Evolutionary conservation across 495 filamentous ascomycete species (phyloP), one percentile per base, ranked within the genome.

Genomic region (Hypoxylon fragiforme): DNA sequence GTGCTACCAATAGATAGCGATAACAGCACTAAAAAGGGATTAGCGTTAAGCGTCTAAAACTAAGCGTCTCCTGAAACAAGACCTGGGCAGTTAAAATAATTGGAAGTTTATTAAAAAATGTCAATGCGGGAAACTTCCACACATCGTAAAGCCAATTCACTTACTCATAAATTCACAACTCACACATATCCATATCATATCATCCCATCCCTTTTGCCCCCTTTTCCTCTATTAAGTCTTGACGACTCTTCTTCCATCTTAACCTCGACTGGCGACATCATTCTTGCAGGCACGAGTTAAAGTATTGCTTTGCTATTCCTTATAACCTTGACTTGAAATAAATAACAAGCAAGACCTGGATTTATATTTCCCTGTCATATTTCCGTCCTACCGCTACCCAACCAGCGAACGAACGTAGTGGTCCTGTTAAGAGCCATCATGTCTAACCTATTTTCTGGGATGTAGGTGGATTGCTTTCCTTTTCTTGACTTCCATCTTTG

Each of bases 391-490:
- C 42, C 51, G 42, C 39, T 41, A 52, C 55, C 50, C 50, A 59
- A n/a, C n/a, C n/a, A n/a, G n/a, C n/a, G n/a, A n/a, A n/a, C n/a
- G n/a, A n/a, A 61, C 52, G 44, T 56, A 41, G 53, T 50, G 44
- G 54, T 38, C 58, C 42, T n/a, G n/a, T n/a, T n/a, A 52, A 22
- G 47, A 44, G 52, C 37, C 66, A 80, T 60, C 48, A 90, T 90
- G 87, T 85, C 86, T 51, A 87, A 84, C 69, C 79, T 89, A 66
- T 88, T 90, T 64, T 88, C 87, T 67, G 87, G 86, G 68, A 86
- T 90, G 87, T 90, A 79, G 79, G 86, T 87, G 46, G 19, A 57
- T 42, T 50, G 20, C 30, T 41, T 59, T 38, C 30, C 38, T 62
- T 51, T 32, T 28, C 30, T 44, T 44, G 35, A 20, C 42, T 59